Evolutionary conservation across 1,139 yeast species (phyloP), one percentile per base, ranked within the genome.

Genomic region (Zygosaccharomyces pseudobailii): DNA sequence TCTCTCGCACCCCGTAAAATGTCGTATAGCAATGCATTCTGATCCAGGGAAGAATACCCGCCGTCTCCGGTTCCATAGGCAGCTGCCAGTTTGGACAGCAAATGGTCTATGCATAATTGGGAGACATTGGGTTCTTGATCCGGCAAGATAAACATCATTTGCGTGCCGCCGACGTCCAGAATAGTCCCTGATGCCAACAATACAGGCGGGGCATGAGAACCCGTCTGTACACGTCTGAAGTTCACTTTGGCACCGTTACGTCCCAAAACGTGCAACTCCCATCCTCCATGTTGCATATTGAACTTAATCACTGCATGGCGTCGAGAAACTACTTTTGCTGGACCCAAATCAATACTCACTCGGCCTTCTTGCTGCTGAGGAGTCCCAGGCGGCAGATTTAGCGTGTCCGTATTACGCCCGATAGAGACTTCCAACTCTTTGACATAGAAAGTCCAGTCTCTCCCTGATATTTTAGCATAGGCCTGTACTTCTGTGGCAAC

Each of bases 101-200:
- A 56, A 23, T 67, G 58, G 19, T 69, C 71, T 50, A 83, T 66
- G 60, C 84, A 75, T 48, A 71, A 68, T 33, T 71, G 77, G 44
- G 81, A 75, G 17, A 85, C 72, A 27, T 69, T 69, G 1, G 97
- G 96, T n/a, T 82, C 80, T 5, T 87, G 82, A 63, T 90, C 97
- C 0, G 98, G 98, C 55, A 92, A 72, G 32, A 92, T 92, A 65
- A 92, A 92, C 95, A 92, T 92, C 98, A 92, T 92, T 69, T 92
- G 98, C 10, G 96, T 90, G 3, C 97, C 97, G 7, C 97, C 97
- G 42, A 92, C 82, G 63, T 92, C 98, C 51, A 92, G 71, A 19
- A 92, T 81, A 42, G 94, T 88, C 8, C 97, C 98, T 2, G 94
- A 84, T 46, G 79, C 78, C 52, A 92, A 74, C 9, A 81, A 76